Evolutionary conservation across 805 yeast species (phyloP), one percentile per base, ranked within the genome.

Genomic region (Lachancea mirantina): DNA sequence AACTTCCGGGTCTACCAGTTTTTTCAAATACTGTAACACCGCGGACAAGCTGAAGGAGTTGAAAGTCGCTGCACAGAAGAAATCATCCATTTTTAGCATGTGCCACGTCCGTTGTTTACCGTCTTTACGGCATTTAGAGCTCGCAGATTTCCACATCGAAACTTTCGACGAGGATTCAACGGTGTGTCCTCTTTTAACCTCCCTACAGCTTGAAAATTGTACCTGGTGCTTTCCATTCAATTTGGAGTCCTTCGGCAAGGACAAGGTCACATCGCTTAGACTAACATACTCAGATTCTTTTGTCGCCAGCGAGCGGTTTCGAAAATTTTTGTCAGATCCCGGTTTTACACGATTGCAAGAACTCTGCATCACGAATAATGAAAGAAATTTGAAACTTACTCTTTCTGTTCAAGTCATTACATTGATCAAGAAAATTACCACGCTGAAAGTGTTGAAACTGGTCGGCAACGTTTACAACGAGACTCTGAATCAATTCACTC

Each of bases 201-300:
- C 41, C 2, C 41, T 71, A 16, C 40, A 47, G 3, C 42, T 74
- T 4, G 41, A 47, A 9, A 61, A 72, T 40, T 74, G 79, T 49
- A 64, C 68, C 2, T 74, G 79, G 78, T 70, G 68, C 38, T 74
- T 70, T 40, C 79, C 79, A 1, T 73, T 73, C 43, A 57, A 63
- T 13, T 46, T 72, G 26, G 50, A 48, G 16, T 44, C 43, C 19
- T 56, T 57, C 33, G 57, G 57, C 5, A 41, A 41, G 14, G 37
- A 41, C 11, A 41, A 41, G 14, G 44, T 58, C 28, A 45, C 41
- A 13, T 35, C 37, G n/a, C 35, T 59, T 15, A 41, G 39, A 8
- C 39, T 61, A 14, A 40, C 36, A 1, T 61, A 59, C 32, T 41
- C 52, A 8, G 53, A 51, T 26, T 52, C 57, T 26, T 60, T 60